Percentiles rank a stretch among this genome's conserved stretches.
These are phyloP conservation scores for Cavenderia fasciculata DNA, from an alignment of 78 protist genomes.

Conservation along the genomic window DNA sequence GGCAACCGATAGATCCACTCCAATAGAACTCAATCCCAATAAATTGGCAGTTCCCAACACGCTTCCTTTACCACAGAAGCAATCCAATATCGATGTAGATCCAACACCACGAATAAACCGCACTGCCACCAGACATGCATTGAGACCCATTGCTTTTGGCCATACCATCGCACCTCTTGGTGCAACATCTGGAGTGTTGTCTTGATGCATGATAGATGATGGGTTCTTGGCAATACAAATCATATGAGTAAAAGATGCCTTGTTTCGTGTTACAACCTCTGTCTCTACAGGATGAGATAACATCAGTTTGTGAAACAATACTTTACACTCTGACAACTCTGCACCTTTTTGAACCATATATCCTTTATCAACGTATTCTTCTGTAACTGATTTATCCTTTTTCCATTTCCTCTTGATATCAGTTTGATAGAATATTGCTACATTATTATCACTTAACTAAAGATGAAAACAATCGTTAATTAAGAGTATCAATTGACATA, in stretches of 20 bases:
- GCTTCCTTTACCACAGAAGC: constrained; percentile 68
- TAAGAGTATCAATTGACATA: background rate
- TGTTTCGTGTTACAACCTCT: background rate
- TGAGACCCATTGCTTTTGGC: constrained; percentile 59
- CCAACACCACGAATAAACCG: background rate
- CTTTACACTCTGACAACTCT: constrained; percentile 39
- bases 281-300: background rate
- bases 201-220: background rate
- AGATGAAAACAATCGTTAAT: background rate
- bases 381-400: background rate
- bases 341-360: constrained; percentile 35
- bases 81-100: background rate
- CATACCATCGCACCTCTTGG: constrained; percentile 50
- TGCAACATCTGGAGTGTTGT: constrained; percentile 36
- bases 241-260: constrained; percentile 51
- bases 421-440: constrained; percentile 74
- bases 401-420: constrained; percentile 43
- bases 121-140: constrained; percentile 36
- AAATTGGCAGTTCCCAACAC: constrained; percentile 30
- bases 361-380: constrained; percentile 54
- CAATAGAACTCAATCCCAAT: constrained; percentile 38
- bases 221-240: constrained; percentile 53
- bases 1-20: constrained; percentile 42
- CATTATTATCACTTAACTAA: constrained; percentile 52
- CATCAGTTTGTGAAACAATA: constrained; percentile 53